These are phyloP conservation scores for Pistacia vera DNA, from an alignment of 345 rosid species.

Conservation along the genomic window DNA sequence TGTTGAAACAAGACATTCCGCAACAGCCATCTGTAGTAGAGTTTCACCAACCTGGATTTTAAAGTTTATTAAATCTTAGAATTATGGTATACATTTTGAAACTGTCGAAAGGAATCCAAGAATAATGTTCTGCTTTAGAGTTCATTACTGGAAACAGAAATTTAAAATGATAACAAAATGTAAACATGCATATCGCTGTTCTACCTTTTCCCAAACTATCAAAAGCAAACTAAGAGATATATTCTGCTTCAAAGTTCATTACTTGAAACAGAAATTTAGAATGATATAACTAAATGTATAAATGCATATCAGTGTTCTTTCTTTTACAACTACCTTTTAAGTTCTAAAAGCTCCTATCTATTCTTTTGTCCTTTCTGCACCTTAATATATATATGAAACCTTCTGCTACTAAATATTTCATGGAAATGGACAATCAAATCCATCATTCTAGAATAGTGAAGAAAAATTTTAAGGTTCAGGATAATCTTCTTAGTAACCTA, in stretches of 20 bases:
- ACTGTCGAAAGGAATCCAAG: neutral
- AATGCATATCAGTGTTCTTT: neutral
- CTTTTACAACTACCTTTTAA: neutral
- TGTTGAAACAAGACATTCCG: constrained; percentile 41
- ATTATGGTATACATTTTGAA: constrained; percentile 8
- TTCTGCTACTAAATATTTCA: neutral
- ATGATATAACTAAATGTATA: too few species aligned
- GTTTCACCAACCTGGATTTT: constrained; percentile 86
- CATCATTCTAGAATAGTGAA: neutral
- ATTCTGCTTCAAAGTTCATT: neutral
- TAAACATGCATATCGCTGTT: neutral
- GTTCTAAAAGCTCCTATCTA: neutral
- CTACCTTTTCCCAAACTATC: neutral
- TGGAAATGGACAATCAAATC: neutral
- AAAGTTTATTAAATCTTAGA: constrained; percentile 12
- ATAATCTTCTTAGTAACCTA: neutral
- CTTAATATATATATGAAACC: neutral
- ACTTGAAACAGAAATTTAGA: too few species aligned
- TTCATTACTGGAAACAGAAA: neutral
- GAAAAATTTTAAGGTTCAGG: neutral
- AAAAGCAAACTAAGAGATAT: neutral
- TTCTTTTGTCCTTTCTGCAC: neutral
- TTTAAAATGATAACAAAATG: neutral
- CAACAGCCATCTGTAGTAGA: constrained; percentile 66
- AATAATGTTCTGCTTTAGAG: neutral